Percentiles rank a stretch among this genome's conserved stretches.
These are phyloP conservation scores for Fistulinella cinereoalba DNA, from an alignment of 1,284 basidiomycete species.

Conservation along the genomic window DNA sequence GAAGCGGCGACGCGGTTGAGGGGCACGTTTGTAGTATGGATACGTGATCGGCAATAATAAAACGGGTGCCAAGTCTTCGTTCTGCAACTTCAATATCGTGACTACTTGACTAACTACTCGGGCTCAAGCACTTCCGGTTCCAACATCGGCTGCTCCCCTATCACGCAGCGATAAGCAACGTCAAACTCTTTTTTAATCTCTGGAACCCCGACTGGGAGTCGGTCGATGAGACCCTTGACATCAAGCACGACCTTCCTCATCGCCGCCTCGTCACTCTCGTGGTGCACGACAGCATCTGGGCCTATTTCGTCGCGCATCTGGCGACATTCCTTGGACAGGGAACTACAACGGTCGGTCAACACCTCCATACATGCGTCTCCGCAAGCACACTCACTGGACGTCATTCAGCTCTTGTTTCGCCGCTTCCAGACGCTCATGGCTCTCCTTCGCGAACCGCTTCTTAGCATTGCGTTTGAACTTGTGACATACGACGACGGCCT, in stretches of 20 bases:
- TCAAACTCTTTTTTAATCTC: constrained; percentile 31
- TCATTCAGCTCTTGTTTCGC: constrained; percentile 30
- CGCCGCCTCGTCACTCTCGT: constrained; percentile 8
- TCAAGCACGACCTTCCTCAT: constrained; percentile 28
- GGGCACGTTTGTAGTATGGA: neutral
- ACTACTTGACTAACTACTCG: no score
- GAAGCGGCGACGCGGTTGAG: neutral
- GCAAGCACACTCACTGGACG: constrained; percentile 29
- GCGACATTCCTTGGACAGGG: constrained; percentile 19
- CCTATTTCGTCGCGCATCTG: constrained; percentile 28
- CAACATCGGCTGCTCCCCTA: no score
- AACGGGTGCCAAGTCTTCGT: no score
- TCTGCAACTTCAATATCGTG: no score
- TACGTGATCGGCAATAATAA: no score
- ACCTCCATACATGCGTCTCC: neutral
- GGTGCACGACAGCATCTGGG: constrained; percentile 29
- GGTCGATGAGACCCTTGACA: constrained; percentile 25
- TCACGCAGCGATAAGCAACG: constrained; percentile 33
- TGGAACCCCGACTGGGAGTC: constrained; percentile 12
- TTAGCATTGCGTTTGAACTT: constrained; percentile 36
- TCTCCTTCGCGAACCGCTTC: constrained; percentile 29
- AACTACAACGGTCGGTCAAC: constrained; percentile 15
- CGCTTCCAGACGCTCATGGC: constrained; percentile 36
- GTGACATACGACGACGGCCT: constrained; percentile 28
- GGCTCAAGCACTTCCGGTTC: no score